These are phyloP conservation scores for Debaryomyces fabryi DNA, from an alignment of 1,139 yeast species.

Conservation along the genomic window DNA sequence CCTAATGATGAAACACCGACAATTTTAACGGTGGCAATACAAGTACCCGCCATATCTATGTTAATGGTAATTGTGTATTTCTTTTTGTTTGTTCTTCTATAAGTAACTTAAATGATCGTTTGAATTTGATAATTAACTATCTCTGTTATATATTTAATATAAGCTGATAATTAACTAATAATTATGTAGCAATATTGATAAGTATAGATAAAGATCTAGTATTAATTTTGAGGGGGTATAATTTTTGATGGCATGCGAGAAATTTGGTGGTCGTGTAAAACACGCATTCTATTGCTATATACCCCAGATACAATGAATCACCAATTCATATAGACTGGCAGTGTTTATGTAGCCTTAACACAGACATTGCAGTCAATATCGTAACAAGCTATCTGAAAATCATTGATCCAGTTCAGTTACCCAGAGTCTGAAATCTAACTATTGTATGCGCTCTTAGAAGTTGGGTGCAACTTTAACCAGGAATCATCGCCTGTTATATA, in stretches of 20 bases:
- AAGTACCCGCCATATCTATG: constrained; percentile 41
- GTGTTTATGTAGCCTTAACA: background rate
- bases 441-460: background rate
- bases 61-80: background rate
- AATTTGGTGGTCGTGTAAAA: constrained; percentile 2
- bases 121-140: background rate
- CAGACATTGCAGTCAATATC: background rate
- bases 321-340: background rate
- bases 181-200: constrained; percentile 5
- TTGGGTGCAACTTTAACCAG: background rate
- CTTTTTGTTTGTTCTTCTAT: background rate
- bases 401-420: background rate
- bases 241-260: constrained; percentile 1
- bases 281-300: constrained; percentile 1
- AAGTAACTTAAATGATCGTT: background rate
- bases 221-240: constrained; percentile 3
- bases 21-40: constrained; percentile 52
- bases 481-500: background rate
- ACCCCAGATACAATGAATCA: background rate
- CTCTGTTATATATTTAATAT: background rate
- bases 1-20: constrained; percentile 58
- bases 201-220: constrained; percentile 7
- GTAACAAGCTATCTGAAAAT: background rate
- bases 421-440: background rate
- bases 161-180: background rate